Conservation (phyloP, 2,329 filamentous ascomycete species). For the Trichoderma brevicompactum region DNA sequence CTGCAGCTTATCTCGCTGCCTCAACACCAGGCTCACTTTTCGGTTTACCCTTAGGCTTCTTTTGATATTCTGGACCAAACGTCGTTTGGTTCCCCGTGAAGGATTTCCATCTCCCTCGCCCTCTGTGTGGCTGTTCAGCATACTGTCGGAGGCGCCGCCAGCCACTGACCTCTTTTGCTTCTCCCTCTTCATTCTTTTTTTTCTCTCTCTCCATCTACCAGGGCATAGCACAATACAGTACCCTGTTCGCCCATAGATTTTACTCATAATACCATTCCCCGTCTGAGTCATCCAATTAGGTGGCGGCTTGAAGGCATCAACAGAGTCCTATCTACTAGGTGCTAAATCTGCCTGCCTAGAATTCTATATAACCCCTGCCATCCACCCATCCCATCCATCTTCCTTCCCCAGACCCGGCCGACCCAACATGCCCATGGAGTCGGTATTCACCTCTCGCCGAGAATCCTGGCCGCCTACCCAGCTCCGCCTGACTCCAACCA, state of each 20-base stretch:
- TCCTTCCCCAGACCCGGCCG: neutral
- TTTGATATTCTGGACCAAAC: conserved; percentile 17
- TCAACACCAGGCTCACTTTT: conserved; percentile 19
- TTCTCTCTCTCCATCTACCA: neutral
- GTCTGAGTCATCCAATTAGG: conserved; percentile 21
- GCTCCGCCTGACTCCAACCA: conserved; percentile 50
- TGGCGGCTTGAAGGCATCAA: conserved; percentile 15
- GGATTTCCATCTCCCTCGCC: neutral
- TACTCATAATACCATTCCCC: conserved; percentile 3
- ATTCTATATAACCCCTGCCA: conserved; percentile 19
- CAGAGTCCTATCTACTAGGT: conserved; percentile 12
- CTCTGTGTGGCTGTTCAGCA: conserved; percentile 18
- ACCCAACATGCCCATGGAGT: conserved; percentile 44
- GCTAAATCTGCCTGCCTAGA: conserved; percentile 9
- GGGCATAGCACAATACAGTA: neutral
- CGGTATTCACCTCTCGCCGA: conserved; percentile 42
- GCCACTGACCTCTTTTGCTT: conserved; percentile 1
- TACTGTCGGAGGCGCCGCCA: conserved; percentile 19
- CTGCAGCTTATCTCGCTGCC: conserved; percentile 25
- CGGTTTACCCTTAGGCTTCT: conserved; percentile 3
- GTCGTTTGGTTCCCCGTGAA: conserved; percentile 2
- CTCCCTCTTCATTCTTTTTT: neutral
- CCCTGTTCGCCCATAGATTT: neutral
- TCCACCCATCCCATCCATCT: conserved; percentile 2
- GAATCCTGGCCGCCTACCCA: conserved; percentile 60